Evolutionary conservation across 805 yeast species (phyloP).

Genomic region (Peterozyma xylosa): DNA sequence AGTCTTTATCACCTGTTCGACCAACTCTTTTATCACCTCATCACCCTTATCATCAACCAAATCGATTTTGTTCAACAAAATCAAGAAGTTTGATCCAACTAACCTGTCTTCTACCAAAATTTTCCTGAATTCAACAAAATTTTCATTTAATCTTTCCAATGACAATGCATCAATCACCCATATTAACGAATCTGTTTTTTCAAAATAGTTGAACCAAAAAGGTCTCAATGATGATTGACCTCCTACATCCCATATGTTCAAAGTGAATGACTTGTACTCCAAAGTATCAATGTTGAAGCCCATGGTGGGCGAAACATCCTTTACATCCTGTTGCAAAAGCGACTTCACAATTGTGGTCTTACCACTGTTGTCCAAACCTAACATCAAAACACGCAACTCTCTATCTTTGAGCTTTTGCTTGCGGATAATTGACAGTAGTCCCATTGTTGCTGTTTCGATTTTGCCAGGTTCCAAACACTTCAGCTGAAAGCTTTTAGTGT

Average conservation of each 20-base stretch:
- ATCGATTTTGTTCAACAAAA: constrained; percentile 74
- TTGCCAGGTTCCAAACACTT: too few species aligned
- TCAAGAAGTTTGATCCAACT: constrained; percentile 58
- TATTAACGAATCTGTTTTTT: constrained; percentile 64
- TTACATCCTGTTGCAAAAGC: constrained; percentile 41
- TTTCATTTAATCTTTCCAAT: constrained; percentile 55
- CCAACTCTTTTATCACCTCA: constrained; percentile 7
- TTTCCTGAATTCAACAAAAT: constrained; percentile 53
- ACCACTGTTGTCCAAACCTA: constrained; percentile 90
- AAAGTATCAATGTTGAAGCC: constrained; percentile 79
- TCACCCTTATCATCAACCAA: constrained; percentile 26
- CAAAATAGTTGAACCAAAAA: constrained; percentile 93
- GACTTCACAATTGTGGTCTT: constrained; percentile 75
- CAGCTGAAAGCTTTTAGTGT: too few species aligned
- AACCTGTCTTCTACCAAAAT: constrained; percentile 62
- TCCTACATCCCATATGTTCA: constrained; percentile 85
- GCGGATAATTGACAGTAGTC: constrained; percentile 67
- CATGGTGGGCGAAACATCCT: constrained; percentile 74
- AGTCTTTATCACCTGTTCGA: constrained; percentile 11
- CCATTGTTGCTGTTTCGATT: constrained; percentile 40
- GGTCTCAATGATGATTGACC: constrained; percentile 80
- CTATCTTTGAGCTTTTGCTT: constrained; percentile 78
- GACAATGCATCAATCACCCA: constrained; percentile 81
- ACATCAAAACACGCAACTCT: constrained; percentile 65
- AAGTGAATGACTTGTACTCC: constrained; percentile 28